Percentiles rank a stretch among this genome's conserved stretches.
Evolutionary conservation across 352 stramenopile species (phyloP).

Genomic region (Elongisporangium anandrum): DNA sequence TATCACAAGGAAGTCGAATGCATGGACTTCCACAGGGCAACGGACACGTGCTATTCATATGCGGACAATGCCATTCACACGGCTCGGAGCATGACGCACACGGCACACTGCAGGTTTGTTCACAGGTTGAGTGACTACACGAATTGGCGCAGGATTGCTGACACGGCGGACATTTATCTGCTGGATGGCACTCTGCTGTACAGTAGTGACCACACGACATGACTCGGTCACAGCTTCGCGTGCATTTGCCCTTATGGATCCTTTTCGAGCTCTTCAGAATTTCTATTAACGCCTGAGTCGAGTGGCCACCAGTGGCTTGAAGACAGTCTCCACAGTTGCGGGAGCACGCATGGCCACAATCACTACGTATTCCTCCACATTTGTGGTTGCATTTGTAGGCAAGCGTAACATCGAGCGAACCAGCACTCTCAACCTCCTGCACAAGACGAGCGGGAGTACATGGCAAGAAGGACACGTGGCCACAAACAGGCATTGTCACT

Average conservation of each 20-base stretch:
- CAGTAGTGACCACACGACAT: slow-evolving; percentile 69
- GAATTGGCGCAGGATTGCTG: slow-evolving; percentile 38
- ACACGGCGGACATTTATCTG: slow-evolving; percentile 49
- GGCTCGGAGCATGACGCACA: slow-evolving; percentile 73
- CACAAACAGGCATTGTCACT: slow-evolving; percentile 25
- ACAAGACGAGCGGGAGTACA: slow-evolving; percentile 15
- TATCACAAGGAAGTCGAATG: slow-evolving; percentile 34
- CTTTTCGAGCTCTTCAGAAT: slow-evolving; percentile 11
- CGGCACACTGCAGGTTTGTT: slow-evolving; percentile 29
- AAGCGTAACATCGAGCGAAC: too few species aligned
- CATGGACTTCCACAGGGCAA: slow-evolving; percentile 56
- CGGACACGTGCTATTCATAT: slow-evolving; percentile 35
- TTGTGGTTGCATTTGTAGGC: slow-evolving; percentile 13
- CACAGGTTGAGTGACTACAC: slow-evolving; percentile 63
- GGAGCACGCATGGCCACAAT: slow-evolving; percentile 35
- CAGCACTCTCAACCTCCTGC: slow-evolving; percentile 4
- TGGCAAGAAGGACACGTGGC: slow-evolving; percentile 10
- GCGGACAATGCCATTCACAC: slow-evolving; percentile 72
- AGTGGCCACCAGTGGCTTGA: slow-evolving; percentile 14
- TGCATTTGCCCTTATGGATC: slow-evolving; percentile 39
- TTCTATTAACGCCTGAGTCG: slow-evolving; percentile 4
- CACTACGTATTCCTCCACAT: slow-evolving; percentile 11
- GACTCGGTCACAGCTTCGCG: slow-evolving; percentile 49
- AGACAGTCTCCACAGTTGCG: slow-evolving; percentile 27
- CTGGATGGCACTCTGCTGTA: slow-evolving; percentile 44